Percentiles rank a stretch among this genome's conserved stretches.
These are phyloP conservation scores for Alternaria sp. DNA, from an alignment of 2,329 filamentous ascomycete species.

Conservation along the genomic window DNA sequence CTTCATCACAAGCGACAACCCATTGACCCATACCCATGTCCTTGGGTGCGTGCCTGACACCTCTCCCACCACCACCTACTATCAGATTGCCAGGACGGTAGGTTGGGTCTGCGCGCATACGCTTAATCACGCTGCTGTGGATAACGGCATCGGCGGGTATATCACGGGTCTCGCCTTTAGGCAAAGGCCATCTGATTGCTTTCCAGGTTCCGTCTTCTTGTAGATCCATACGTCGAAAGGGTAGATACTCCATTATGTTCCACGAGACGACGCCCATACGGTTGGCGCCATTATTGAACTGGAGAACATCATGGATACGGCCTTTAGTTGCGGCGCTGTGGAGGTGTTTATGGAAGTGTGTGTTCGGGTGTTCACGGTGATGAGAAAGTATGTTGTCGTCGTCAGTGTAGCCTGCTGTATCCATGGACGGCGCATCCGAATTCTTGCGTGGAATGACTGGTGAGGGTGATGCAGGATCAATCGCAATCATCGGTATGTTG, in stretches of 20 bases:
- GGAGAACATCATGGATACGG: slow-evolving; percentile 74
- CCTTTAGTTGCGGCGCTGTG: slow-evolving; percentile 63
- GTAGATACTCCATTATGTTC: slow-evolving; percentile 83
- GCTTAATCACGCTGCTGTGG: slow-evolving; percentile 76
- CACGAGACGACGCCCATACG: slow-evolving; percentile 68
- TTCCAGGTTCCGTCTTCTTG: slow-evolving; percentile 77
- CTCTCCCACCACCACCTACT: slow-evolving; percentile 78
- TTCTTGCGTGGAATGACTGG: slow-evolving; percentile 3
- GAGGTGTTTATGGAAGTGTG: slow-evolving; percentile 66
- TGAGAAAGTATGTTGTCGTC: slow-evolving; percentile 25
- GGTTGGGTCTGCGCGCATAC: slow-evolving; percentile 68
- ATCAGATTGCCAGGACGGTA: slow-evolving; percentile 85
- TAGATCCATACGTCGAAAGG: slow-evolving; percentile 82
- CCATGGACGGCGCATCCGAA: neutral
- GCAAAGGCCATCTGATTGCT: slow-evolving; percentile 81
- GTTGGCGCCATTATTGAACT: slow-evolving; percentile 68
- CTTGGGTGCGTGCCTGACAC: slow-evolving; percentile 67
- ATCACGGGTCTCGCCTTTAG: slow-evolving; percentile 78
- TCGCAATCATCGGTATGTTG: slow-evolving; percentile 42
- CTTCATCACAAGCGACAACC: slow-evolving; percentile 69
- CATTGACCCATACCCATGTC: slow-evolving; percentile 75
- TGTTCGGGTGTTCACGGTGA: slow-evolving; percentile 31
- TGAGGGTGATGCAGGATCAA: slow-evolving; percentile 40
- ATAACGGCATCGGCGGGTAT: slow-evolving; percentile 74
- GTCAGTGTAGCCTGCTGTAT: slow-evolving; percentile 20